Conservation (phyloP, 495 filamentous ascomycete genomes). For the Neurospora sp. region DNA sequence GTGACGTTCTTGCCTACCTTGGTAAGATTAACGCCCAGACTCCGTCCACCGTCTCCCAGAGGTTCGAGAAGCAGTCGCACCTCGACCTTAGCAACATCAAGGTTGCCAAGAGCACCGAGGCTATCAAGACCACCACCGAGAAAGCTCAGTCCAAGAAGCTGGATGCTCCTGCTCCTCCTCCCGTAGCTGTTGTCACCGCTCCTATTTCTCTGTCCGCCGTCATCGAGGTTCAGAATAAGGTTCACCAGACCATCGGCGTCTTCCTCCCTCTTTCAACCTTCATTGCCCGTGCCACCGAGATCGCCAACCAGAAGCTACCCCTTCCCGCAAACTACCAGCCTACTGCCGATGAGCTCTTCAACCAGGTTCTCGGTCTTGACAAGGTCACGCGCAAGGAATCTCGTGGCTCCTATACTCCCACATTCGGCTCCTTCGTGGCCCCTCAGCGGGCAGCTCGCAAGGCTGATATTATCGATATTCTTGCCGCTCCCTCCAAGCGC, state of each 20-base stretch:
- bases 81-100: conserved; percentile 95
- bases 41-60: conserved; percentile 55
- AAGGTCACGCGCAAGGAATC: conserved; percentile 32
- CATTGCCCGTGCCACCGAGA: conserved; percentile 67
- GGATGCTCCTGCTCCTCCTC: conserved; percentile 25
- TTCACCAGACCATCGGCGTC: conserved; percentile 64
- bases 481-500: conserved; percentile 41
- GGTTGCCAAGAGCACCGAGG: conserved; percentile 49
- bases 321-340: conserved; percentile 47
- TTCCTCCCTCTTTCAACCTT: conserved; percentile 80
- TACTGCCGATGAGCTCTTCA: conserved; percentile 74
- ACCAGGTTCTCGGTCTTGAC: conserved; percentile 71
- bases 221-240: conserved; percentile 65
- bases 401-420: conserved; percentile 53
- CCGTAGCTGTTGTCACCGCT: conserved; percentile 49
- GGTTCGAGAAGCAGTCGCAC: conserved; percentile 64
- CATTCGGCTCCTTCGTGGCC: background rate
- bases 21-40: conserved; percentile 62
- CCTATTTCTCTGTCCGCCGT: conserved; percentile 71
- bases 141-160: conserved; percentile 23
- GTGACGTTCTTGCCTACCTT: conserved; percentile 86
- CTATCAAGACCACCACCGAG: conserved; percentile 30
- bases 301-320: conserved; percentile 82
- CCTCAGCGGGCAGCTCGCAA: conserved; percentile 53
- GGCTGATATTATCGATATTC: conserved; percentile 69